Base-by-base conservation (phyloP, 176 grass and related monocot genomes). In the Carex parvula region DNA sequence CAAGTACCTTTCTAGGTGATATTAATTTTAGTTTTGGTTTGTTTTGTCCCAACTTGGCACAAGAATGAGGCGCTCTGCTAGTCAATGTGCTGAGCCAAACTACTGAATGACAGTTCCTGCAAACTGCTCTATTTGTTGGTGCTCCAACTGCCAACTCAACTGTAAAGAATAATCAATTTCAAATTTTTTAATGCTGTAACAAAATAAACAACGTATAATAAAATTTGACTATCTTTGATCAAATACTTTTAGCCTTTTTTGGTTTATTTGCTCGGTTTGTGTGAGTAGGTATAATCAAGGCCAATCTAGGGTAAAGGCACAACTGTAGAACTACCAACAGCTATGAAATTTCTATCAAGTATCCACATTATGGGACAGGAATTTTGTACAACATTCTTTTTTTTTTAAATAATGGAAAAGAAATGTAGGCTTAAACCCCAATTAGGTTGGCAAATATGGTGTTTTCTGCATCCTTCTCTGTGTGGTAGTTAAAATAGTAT, bases 11-110 rank as follows among this genome's bases (percentile, higher is more conserved):
- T 62, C 67, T 85, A 84, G 92, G 87, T 59, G 90, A 73, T 14
- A 98, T 17, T 55, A 91, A 82, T 53, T 15, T 69, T 64, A 98
- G 42, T 79, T 90, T 91, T 84, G 56, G 57, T 84, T 84, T 85
- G 64, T 84, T 58, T 30, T 71, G 87, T 69, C 50, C 85, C n/a
- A 83, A 79, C 61, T 86, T 89, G 67, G 54, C 58, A 71, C 95
- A 93, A 56, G 48, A 48, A 61, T 93, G 92, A 79, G 87, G 73
- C 12, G 81, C 50, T 17, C 21, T 70, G 69, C 87, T 86, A 48
- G 92, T 87, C 71, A 98, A 87, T 56, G 82, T 64, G 84, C 92
- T 90, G 61, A 94, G 86, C 95, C 95, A 98, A 88, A 98, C 72
- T 59, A 87, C 80, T 64, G 89, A 93, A 68, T 83, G 52, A 59